These are phyloP conservation scores for Aspergillus awamori DNA, from an alignment of 2,329 filamentous ascomycete genomes.

Conservation along the genomic window DNA sequence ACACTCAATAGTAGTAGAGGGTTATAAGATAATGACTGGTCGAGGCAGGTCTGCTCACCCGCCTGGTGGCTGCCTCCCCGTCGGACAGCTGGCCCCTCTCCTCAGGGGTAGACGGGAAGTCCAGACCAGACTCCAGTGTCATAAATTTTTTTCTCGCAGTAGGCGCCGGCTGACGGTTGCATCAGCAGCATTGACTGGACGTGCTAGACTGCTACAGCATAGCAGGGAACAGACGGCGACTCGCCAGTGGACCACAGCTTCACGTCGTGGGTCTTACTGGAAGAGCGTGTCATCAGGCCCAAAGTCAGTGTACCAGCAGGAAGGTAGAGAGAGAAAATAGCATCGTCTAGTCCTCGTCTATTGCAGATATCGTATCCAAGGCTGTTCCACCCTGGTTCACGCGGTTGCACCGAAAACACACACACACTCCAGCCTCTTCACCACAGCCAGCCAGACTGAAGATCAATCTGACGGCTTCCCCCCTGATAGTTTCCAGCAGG, in stretches of 20 bases:
- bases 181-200: neutral
- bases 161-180: neutral
- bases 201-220: neutral
- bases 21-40: neutral
- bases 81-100: neutral
- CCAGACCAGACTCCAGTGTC: neutral
- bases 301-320: neutral
- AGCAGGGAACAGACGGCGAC: neutral
- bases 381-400: neutral
- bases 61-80: neutral
- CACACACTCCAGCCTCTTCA: neutral
- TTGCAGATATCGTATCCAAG: constrained; percentile 3
- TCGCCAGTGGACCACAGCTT: neutral
- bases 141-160: neutral
- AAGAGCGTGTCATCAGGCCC: neutral
- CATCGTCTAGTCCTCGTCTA: constrained; percentile 5
- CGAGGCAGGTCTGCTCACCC: neutral
- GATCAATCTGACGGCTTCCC: neutral
- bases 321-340: neutral
- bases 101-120: neutral
- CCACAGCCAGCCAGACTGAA: neutral
- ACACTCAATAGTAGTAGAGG: neutral
- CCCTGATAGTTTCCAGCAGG: neutral
- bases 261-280: neutral
- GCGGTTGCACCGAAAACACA: neutral